phyloP scores from a whole-genome alignment of 192 early-diverging fungal genomes.

The Phycomyces blakesleeanus region DNA sequence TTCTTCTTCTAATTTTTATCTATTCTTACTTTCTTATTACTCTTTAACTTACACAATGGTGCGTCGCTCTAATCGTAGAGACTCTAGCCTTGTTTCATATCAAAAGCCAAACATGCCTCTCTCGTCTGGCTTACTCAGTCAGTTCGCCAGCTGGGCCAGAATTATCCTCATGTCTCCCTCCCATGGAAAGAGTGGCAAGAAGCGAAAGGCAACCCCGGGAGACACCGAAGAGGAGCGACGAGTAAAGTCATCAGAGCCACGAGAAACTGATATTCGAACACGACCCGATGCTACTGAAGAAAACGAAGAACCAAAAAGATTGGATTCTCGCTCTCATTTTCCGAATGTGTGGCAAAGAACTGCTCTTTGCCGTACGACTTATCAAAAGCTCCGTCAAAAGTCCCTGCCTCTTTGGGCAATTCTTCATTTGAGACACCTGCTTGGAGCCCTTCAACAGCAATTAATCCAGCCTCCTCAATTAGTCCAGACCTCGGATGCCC shows the following conservation, averaged over 20 bases:
- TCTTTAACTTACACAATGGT: neutral
- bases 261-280: conserved; percentile 7
- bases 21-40: neutral
- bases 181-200: neutral
- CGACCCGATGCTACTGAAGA: neutral
- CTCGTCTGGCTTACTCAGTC: neutral
- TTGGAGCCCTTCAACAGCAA: neutral
- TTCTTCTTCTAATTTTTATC: neutral
- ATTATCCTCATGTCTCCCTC: conserved; percentile 1
- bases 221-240: neutral
- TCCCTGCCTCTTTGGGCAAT: conserved; percentile 3
- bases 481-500: neutral
- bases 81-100: neutral
- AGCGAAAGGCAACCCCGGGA: neutral
- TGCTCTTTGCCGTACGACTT: conserved; percentile 1
- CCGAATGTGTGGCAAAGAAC: conserved; percentile 8
- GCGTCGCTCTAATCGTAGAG: neutral
- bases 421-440: conserved; percentile 8
- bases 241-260: neutral
- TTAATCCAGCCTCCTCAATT: neutral
- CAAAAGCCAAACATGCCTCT: neutral
- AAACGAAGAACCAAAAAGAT: neutral
- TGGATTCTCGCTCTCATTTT: neutral
- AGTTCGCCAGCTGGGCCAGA: conserved; percentile 14
- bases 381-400: conserved; percentile 12